Conservation (phyloP, 139 green algal species). For the Coelastrella sp. region DNA sequence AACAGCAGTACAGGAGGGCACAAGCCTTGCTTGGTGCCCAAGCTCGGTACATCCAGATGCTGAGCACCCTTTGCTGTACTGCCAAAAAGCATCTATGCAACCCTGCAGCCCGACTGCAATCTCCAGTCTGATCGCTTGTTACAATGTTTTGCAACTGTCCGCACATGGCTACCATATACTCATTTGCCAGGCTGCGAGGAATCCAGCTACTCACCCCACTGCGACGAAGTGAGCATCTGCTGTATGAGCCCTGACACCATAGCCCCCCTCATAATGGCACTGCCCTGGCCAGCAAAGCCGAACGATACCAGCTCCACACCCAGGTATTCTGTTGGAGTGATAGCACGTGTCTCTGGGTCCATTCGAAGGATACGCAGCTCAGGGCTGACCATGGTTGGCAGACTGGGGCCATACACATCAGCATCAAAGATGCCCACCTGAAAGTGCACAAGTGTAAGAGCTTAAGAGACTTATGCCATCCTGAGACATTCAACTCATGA, state of each 20-base stretch:
- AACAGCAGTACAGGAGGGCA: background rate
- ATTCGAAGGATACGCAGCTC: constrained; percentile 85
- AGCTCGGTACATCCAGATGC: background rate
- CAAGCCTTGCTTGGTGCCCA: too few species aligned
- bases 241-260: constrained; percentile 98
- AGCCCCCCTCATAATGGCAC: constrained; percentile 97
- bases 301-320: constrained; percentile 98
- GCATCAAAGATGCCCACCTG: constrained; percentile 98
- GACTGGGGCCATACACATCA: constrained; percentile 96
- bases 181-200: too few species aligned
- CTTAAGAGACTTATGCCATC: too few species aligned
- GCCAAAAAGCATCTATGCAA: too few species aligned
- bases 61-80: too few species aligned
- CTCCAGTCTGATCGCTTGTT: too few species aligned
- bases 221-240: constrained; percentile 93
- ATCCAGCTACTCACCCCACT: constrained; percentile 80
- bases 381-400: constrained; percentile 97
- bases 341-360: constrained; percentile 84
- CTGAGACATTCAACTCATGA: too few species aligned
- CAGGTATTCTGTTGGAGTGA: constrained; percentile 90
- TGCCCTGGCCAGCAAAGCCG: constrained; percentile 96
- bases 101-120: too few species aligned
- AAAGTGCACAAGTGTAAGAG: background rate
- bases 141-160: too few species aligned
- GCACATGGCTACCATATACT: too few species aligned